Base-by-base conservation (phyloP, 1,139 yeast genomes). In the Zygosaccharomyces sapae region DNA sequence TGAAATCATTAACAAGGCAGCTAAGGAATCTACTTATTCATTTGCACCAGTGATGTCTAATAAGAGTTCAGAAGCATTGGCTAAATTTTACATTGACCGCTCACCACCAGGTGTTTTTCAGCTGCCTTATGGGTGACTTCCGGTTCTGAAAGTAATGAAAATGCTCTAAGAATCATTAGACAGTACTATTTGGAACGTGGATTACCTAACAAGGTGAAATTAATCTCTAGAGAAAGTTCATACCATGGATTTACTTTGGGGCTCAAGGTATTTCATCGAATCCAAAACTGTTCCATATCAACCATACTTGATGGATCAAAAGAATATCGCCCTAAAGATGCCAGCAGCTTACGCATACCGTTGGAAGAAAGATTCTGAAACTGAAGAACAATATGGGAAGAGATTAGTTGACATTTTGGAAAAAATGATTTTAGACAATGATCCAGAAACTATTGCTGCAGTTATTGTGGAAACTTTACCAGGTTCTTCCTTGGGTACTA, bases 101-200 rank as follows among this genome's bases (percentile, higher is more conserved):
- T 76, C 80, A n/a, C 80, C 81, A 12, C 62, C 68, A 22, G 80
- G 77, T 16, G 77, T 76, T 3, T 80, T 60, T 71, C 72, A 36
- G 67, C 79, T 41, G 82, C 81, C n/a, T 59, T 76, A 79, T 39
- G 73, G 78, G 29, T 39, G 10, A 41, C 44, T 50, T 79, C 84
- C 2, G 85, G 84, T 31, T 78, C 84, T 22, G 85, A 80, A 63
- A 70, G 81, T 35, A 79, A 77, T 58, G 84, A 80, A 60, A 77
- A 77, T 59, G 81, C 81, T 2, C 57, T 80, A 65, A 77, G 77
- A 65, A 70, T 80, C 47, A 70, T 74, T 45, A 75, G 79, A 60
- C 83, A 79, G 62, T 79, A 78, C 63, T 77, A 72, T 63, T 56
- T 71, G 46, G 83, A 77, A 62, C 73, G 65, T 49, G 79, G 79